phyloP scores from a whole-genome alignment of 2,329 filamentous ascomycete species.

The Fusarium sp. region DNA sequence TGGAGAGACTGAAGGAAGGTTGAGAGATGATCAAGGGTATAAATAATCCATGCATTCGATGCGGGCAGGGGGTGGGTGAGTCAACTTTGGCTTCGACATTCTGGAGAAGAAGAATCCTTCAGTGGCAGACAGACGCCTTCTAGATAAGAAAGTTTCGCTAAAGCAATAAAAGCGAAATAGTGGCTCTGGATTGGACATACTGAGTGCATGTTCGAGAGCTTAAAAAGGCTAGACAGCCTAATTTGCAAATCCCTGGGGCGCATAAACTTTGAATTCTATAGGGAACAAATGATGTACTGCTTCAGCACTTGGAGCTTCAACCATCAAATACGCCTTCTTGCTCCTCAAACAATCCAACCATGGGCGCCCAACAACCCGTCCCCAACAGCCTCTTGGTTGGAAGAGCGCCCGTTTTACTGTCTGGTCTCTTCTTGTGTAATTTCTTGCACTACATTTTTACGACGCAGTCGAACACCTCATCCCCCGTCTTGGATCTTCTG shows the following conservation, averaged over 20 bases:
- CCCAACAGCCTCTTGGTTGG: too few relatives aligned
- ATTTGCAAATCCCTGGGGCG: background rate
- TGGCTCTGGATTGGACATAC: background rate
- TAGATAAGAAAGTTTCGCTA: background rate
- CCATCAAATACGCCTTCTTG: background rate
- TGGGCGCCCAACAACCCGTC: background rate
- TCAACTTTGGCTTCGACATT: background rate
- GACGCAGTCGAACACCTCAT: too few relatives aligned
- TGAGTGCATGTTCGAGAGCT: background rate
- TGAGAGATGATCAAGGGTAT: accelerated
- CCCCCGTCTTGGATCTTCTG: too few relatives aligned
- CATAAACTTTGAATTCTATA: background rate
- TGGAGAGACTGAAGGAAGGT: accelerated
- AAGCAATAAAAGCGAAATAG: background rate
- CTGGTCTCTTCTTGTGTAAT: too few relatives aligned
- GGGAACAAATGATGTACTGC: accelerated
- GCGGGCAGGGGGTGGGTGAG: background rate
- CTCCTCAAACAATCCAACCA: background rate
- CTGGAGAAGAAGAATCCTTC: accelerated
- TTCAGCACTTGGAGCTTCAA: background rate
- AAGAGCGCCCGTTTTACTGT: too few relatives aligned
- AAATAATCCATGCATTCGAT: accelerated
- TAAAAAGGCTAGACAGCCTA: background rate
- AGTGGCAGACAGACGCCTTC: background rate
- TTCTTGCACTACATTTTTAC: too few relatives aligned